Conservation (phyloP, 331 rosid genomes). For the Pyracantha coccinea region DNA sequence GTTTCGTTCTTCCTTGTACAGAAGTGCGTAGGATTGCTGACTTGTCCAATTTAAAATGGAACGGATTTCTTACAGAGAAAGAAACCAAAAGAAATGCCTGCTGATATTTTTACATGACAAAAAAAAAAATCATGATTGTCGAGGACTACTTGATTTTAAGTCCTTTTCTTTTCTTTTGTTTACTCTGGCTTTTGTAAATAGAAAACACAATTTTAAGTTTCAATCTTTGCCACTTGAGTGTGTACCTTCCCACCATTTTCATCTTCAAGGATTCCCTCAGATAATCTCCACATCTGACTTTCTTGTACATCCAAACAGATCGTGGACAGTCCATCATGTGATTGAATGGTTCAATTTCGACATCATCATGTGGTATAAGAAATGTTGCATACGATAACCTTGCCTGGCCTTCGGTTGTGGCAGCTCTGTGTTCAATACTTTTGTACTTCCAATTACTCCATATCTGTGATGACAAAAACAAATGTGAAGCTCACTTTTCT, state of each 20-base stretch:
- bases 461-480: neutral
- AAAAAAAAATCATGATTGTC: neutral
- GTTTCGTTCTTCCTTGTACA: too few species aligned
- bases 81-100: too few species aligned
- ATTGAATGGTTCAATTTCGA: conserved; percentile 23
- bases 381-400: conserved; percentile 9
- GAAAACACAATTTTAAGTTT: neutral
- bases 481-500: neutral
- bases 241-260: neutral
- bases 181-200: neutral
- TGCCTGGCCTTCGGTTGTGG: neutral
- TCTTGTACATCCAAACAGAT: conserved; percentile 4
- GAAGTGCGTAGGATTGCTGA: too few species aligned
- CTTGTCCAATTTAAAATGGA: too few species aligned
- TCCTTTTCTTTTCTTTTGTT: conserved; percentile 7
- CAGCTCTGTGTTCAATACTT: conserved; percentile 12
- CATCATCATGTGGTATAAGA: conserved; percentile 16
- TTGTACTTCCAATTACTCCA: conserved; percentile 12
- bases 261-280: neutral
- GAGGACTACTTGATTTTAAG: neutral
- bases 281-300: neutral
- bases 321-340: conserved; percentile 6
- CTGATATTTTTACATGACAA: too few species aligned
- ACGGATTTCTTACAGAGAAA: too few species aligned
- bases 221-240: neutral